Evolutionary conservation across 331 rosid species (phyloP).

Genomic region (Acacia concinna): DNA sequence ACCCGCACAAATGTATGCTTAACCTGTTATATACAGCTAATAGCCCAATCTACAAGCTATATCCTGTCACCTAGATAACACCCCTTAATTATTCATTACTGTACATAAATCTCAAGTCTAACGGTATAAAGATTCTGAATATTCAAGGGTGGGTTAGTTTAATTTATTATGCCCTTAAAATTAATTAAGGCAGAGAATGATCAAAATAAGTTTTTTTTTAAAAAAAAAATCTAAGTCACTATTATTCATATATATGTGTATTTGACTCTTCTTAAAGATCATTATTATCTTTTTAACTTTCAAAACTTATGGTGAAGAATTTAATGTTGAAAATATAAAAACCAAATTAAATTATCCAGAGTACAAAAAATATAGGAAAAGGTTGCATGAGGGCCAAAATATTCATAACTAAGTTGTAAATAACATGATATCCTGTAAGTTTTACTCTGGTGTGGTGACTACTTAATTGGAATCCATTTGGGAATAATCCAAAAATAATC

Average conservation of each 20-base stretch:
- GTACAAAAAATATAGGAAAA: no score
- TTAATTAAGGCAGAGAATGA: neutral
- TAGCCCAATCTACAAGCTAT: neutral
- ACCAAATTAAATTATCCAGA: no score
- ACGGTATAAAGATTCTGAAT: neutral
- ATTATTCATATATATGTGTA: neutral
- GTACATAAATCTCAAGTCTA: neutral
- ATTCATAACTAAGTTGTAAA: no score
- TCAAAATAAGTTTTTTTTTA: neutral
- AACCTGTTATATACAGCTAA: no score
- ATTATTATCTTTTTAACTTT: neutral
- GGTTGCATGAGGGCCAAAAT: no score
- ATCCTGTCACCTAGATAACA: neutral
- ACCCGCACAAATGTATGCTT: no score
- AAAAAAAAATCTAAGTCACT: neutral
- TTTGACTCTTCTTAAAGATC: neutral
- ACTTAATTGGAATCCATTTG: neutral
- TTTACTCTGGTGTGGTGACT: no score
- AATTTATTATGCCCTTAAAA: neutral
- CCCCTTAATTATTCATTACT: neutral
- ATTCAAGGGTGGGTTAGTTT: neutral
- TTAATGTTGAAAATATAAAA: neutral
- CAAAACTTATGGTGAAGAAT: neutral
- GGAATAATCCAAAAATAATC: neutral
- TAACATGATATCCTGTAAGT: no score